phyloP scores from a whole-genome alignment of 75 land plant species.

The Larix kaempferi region DNA sequence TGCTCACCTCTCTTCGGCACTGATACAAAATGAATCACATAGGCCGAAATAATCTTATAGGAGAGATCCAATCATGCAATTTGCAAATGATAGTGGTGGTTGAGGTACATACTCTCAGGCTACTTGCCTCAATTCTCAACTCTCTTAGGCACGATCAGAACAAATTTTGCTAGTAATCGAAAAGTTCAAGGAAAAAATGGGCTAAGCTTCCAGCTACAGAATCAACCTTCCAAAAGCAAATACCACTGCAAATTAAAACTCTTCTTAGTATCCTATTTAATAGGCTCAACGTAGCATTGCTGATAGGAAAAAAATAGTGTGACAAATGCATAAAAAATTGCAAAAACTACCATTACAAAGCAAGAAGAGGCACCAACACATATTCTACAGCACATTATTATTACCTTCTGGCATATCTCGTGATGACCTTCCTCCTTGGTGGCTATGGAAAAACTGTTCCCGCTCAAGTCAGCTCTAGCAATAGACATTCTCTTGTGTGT shows the following conservation, averaged over 20 bases:
- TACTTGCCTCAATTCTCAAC: neutral
- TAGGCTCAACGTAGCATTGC: neutral
- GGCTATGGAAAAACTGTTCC: constrained; percentile 1
- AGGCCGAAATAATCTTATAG: neutral
- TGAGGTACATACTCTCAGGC: neutral
- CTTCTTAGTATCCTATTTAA: neutral
- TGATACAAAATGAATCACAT: neutral
- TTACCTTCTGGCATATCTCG: neutral
- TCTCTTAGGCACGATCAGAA: neutral
- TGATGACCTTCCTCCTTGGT: constrained; percentile 1
- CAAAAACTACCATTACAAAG: neutral
- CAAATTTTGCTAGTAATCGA: neutral
- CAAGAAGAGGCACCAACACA: neutral
- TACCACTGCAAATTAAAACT: neutral
- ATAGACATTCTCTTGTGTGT: neutral
- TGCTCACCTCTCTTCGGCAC: neutral
- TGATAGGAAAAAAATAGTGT: neutral
- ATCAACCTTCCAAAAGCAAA: neutral
- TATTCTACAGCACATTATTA: neutral
- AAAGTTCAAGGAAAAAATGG: neutral
- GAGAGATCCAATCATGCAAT: neutral
- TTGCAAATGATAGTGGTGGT: no score
- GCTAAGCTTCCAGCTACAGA: neutral
- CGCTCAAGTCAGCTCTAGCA: neutral
- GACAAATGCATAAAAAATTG: neutral